These are phyloP conservation scores for Talaromyces amestolkiae DNA, from an alignment of 2,329 filamentous ascomycete species.

Conservation along the genomic window DNA sequence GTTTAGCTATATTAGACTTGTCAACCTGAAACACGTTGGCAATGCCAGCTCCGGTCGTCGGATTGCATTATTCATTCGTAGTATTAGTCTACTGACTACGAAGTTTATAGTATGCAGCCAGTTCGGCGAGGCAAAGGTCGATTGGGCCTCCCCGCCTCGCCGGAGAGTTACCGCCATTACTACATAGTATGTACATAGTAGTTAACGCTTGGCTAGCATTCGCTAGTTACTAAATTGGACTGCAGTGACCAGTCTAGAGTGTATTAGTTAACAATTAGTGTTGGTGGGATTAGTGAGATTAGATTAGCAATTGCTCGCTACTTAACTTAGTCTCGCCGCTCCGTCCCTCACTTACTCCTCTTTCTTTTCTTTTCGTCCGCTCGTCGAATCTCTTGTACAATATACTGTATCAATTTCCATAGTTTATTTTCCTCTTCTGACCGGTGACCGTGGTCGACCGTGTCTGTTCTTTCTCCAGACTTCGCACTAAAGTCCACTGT, in stretches of 20 bases:
- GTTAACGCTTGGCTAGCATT: neutral
- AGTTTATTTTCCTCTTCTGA: constrained; percentile 23
- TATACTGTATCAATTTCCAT: constrained; percentile 28
- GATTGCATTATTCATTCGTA: constrained; percentile 2
- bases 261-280: neutral
- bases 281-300: constrained; percentile 9
- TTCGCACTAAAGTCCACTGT: neutral
- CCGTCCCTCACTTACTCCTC: constrained; percentile 14
- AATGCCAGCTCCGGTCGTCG: neutral
- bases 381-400: constrained; percentile 28
- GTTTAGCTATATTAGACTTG: neutral
- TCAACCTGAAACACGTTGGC: constrained; percentile 4
- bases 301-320: constrained; percentile 16
- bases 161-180: constrained; percentile 1
- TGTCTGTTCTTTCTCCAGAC: neutral
- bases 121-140: constrained; percentile 7
- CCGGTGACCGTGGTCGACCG: neutral
- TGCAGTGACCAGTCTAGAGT: neutral
- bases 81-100: neutral
- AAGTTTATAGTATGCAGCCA: neutral
- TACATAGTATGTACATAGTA: too few relatives aligned
- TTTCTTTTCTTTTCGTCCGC: constrained; percentile 21
- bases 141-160: constrained; percentile 18
- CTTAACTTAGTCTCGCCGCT: constrained; percentile 23
- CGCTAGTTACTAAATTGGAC: neutral